These are phyloP conservation scores for Chrysoporthe austroafricana DNA, from an alignment of 2,329 filamentous ascomycete species.

Conservation along the genomic window DNA sequence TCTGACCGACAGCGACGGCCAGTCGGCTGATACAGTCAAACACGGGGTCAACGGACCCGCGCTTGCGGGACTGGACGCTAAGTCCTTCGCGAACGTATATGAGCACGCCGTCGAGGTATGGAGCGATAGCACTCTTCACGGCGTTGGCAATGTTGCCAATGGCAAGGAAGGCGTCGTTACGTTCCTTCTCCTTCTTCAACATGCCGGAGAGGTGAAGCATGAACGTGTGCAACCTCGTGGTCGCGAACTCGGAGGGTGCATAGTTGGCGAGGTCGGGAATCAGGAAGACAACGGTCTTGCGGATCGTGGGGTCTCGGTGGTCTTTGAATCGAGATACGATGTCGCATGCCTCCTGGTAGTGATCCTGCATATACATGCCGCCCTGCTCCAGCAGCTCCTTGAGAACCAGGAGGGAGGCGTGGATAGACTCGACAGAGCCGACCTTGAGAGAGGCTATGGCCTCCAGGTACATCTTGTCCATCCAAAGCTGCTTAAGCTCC, in stretches of 20 bases:
- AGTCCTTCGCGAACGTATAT: slow-evolving; percentile 92
- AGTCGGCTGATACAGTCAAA: slow-evolving; percentile 98
- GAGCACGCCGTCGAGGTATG: slow-evolving; percentile 92
- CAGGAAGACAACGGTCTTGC: slow-evolving; percentile 85
- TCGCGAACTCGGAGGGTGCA: slow-evolving; percentile 85
- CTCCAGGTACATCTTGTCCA: slow-evolving; percentile 88
- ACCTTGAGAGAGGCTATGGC: slow-evolving; percentile 78
- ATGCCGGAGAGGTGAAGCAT: slow-evolving; percentile 96
- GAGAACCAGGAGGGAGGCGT: slow-evolving; percentile 90
- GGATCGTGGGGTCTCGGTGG: slow-evolving; percentile 83
- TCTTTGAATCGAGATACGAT: slow-evolving; percentile 92
- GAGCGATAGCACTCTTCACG: slow-evolving; percentile 91
- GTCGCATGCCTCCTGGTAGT: slow-evolving; percentile 90
- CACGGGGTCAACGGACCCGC: slow-evolving; percentile 74
- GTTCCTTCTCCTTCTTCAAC: slow-evolving; percentile 91
- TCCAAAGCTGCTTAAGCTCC: slow-evolving; percentile 84
- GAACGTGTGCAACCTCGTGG: slow-evolving; percentile 87
- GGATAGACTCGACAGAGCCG: slow-evolving; percentile 83
- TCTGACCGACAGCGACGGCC: slow-evolving; percentile 92
- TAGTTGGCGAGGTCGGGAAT: slow-evolving; percentile 94
- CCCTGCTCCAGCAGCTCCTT: slow-evolving; percentile 93
- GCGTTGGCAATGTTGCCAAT: slow-evolving; percentile 97
- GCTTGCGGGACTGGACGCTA: slow-evolving; percentile 73
- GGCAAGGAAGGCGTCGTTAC: slow-evolving; percentile 91
- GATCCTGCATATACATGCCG: slow-evolving; percentile 98